Evolutionary conservation across 2,329 filamentous ascomycete genomes (phyloP), one percentile per base, ranked within the genome.

Genomic region (Rutstroemia sp.): DNA sequence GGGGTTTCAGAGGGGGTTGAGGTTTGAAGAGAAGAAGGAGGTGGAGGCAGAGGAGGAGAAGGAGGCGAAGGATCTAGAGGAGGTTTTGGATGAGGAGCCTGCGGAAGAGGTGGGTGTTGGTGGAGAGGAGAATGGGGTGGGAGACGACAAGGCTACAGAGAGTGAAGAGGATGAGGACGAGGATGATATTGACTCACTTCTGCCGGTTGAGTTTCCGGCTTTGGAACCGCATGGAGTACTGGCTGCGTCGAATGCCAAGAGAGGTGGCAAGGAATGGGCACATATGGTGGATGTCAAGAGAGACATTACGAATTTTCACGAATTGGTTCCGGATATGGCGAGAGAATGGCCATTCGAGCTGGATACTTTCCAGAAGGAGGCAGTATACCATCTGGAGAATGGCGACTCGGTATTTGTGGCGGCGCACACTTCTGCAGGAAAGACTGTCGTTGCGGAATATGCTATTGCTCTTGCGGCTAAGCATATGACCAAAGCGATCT

Each of bases 401-500:
- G 92, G 94, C 17, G 94, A 99, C 68, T 97, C 92, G 0, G 94
- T 99, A 25, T 99, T 99, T 66, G 94, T 99, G 51, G 94, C 94
- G 9, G 94, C 94, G 0, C 94, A 99, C 70, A 99, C 94, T 0
- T 99, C 94, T 36, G 94, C 94, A 21, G 94, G 94, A 56, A 99
- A 99, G 76, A 99, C 94, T 1, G 94, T 97, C 0, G 94, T 99
- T 14, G 94, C 94, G 27, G 94, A 99, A 70, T 99, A 99, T 72
- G 94, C 92, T 49, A 97, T 99, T 70, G 91, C 94, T 6, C 77
- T 99, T 57, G 94, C 94, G 30, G 87, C 90, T n/a, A 95, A 92
- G 69, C 94, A 99, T 70, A 97, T 97, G 92, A 99, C 94, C 8
- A 99, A 99, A 71, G 92, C 94, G 21, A 99, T 99, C 61, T 99